A percentile compares a stretch with the other conserved stretches of the same genome.
These are phyloP conservation scores for Globisporangium nodosum DNA, from an alignment of 352 stramenopile species.

Conservation along the genomic window DNA sequence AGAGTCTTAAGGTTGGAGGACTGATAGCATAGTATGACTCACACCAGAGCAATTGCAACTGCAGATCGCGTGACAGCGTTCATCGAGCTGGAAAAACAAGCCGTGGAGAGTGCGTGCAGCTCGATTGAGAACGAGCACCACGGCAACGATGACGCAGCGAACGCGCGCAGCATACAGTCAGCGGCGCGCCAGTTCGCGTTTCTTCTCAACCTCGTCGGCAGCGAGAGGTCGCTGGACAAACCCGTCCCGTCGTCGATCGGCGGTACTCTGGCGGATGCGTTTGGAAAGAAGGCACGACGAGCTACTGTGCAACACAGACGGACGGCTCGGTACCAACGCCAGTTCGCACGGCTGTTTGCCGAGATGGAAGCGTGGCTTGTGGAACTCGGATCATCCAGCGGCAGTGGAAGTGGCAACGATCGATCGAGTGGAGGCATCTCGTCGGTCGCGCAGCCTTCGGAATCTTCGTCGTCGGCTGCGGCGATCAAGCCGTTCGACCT, in stretches of 20 bases:
- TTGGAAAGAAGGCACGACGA: neutral
- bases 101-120: slow-evolving; percentile 20
- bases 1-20: neutral
- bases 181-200: slow-evolving; percentile 3
- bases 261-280: slow-evolving; percentile 1
- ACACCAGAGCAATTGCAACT: neutral
- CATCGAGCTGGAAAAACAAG: slow-evolving; percentile 36
- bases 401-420: neutral
- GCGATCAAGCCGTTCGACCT: slow-evolving; percentile 7
- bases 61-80: slow-evolving; percentile 26
- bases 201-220: slow-evolving; percentile 3
- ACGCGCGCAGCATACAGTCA: neutral
- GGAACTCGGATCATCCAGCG: neutral
- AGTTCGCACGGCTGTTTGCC: slow-evolving; percentile 25
- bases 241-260: neutral
- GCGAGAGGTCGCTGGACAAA: neutral
- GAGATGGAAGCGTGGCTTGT: slow-evolving; percentile 26
- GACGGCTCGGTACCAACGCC: slow-evolving; percentile 4
- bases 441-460: neutral
- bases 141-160: neutral
- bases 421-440: neutral
- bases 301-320: neutral
- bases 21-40: neutral
- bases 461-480: neutral
- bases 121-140: slow-evolving; percentile 5